phyloP scores from a whole-genome alignment of 2,329 filamentous ascomycete genomes.

The Coleophoma crateriformis region DNA sequence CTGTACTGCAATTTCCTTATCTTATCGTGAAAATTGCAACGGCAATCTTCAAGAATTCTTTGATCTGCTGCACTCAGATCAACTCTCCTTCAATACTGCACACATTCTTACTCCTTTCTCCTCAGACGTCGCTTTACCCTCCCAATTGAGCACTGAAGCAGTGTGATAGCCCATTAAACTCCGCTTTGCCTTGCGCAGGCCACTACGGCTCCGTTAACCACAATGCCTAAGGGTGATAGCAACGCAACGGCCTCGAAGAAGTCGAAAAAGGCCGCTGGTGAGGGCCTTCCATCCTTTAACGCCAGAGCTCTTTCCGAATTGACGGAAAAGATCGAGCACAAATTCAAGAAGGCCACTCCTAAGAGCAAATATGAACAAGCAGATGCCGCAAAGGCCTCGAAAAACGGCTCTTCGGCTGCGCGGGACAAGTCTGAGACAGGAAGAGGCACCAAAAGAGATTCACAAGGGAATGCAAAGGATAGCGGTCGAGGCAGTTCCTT shows the following conservation, averaged over 20 bases:
- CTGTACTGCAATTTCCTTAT: too few species aligned
- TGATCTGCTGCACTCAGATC: too few species aligned
- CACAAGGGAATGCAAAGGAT: conserved; percentile 23
- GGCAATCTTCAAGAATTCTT: too few species aligned
- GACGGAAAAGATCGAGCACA: conserved; percentile 51
- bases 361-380: conserved; percentile 21
- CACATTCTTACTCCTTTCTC: too few species aligned
- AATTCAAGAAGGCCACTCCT: conserved; percentile 33
- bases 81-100: too few species aligned
- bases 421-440: conserved; percentile 13
- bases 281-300: conserved; percentile 37
- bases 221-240: conserved; percentile 20
- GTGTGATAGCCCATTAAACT: too few species aligned
- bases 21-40: too few species aligned
- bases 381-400: conserved; percentile 11
- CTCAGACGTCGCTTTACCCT: too few species aligned
- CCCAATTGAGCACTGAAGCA: too few species aligned
- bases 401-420: not conserved
- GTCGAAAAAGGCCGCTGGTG: conserved; percentile 4
- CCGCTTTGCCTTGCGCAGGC: too few species aligned
- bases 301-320: conserved; percentile 45
- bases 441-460: conserved; percentile 28
- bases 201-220: not conserved
- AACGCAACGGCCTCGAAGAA: conserved; percentile 15
- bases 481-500: conserved; percentile 16